Evolutionary conservation across 2,329 filamentous ascomycete species (phyloP), one percentile per base, ranked within the genome.

Genomic region (Diatrype stigma): DNA sequence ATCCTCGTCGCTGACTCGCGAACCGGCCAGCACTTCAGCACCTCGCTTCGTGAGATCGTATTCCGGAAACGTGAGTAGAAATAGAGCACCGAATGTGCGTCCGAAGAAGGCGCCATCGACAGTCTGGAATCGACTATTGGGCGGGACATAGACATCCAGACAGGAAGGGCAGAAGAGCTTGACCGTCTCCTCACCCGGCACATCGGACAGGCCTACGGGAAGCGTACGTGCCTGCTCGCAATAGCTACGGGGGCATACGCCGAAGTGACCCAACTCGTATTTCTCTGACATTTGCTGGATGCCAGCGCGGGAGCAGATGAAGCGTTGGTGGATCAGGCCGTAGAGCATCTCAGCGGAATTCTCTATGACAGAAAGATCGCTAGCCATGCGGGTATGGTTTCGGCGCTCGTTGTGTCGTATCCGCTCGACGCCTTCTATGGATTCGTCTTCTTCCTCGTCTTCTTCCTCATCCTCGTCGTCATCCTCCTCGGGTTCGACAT

Each of bases 271-370:
- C 46, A 96, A 80, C 71, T 97, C 93, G 76, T 97, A 99, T 71
- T 99, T 99, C 72, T 99, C 94, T 56, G 92, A 90, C 94, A 99
- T 99, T 69, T 96, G 92, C 73, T 97, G 93, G 63, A 99, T 97
- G 48, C 94, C 94, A 2, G 90, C 90, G 52, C 94, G 83, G 22
- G 92, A 96, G 65, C 92, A 97, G 73, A 99, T 97, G 72, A 96
- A 99, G 51, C 94, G 88, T 71, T 97, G 94, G 73, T 99, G 94
- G 70, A 99, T 99, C 53, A 99, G 82, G 38, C 94, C 94, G 73
- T 99, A 99, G 22, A 99, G 85, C 75, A 97, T 86, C 75, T 99
- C 94, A n/a, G 94, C 93, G 1, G 91, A 96, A 58, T 89, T 95
- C 74, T 99, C 94, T 65, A 99, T 96, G 58, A 96, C 88, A 53